Evolutionary conservation across 306 rosid genomes (phyloP).

Genomic region (Rosa persica): DNA sequence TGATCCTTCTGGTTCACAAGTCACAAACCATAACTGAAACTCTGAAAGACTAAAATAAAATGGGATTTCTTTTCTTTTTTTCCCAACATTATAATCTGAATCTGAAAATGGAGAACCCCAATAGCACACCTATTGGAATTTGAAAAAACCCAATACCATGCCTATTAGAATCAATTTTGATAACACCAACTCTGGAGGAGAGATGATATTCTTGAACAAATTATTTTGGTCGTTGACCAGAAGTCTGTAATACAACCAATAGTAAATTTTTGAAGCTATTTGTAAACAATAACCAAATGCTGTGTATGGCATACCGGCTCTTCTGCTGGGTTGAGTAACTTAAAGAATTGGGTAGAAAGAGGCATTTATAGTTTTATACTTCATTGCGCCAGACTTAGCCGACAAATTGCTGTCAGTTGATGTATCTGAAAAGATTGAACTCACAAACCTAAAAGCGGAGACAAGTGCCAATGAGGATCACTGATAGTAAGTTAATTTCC

Average conservation of each 20-base stretch:
- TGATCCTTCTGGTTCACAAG: background rate
- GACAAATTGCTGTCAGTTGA: slow-evolving; percentile 5
- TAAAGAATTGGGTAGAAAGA: background rate
- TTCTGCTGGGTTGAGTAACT: background rate
- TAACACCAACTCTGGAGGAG: background rate
- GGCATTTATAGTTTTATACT: background rate
- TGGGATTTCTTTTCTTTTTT: background rate
- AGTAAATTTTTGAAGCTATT: background rate
- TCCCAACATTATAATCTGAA: background rate
- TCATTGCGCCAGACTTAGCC: background rate
- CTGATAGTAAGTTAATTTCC: background rate
- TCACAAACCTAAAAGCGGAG: slow-evolving; percentile 6
- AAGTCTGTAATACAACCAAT: background rate
- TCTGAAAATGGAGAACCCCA: background rate
- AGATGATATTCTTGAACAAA: background rate
- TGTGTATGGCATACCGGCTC: background rate
- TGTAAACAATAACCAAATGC: background rate
- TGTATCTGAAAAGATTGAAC: background rate
- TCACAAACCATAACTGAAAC: background rate
- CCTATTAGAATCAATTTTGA: background rate
- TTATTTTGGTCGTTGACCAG: background rate
- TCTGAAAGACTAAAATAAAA: background rate
- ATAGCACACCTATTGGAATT: background rate
- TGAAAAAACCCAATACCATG: too few species aligned
- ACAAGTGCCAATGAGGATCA: background rate